Percentiles rank a stretch among this genome's conserved stretches.
Conservation (phyloP, 345 rosid genomes). For the Kernera saxatilis region DNA sequence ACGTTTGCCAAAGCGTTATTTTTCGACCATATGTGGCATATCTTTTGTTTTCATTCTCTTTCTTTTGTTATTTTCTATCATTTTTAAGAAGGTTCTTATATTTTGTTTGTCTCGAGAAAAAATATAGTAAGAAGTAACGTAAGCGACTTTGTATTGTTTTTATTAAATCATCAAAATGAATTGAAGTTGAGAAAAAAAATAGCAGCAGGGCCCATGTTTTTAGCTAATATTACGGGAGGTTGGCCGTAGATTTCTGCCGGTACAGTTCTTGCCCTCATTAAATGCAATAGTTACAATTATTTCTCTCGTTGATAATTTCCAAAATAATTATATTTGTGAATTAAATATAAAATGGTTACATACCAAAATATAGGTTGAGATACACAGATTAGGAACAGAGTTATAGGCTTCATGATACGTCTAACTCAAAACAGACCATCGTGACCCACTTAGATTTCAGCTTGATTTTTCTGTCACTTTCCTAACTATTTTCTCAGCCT, state of each 20-base stretch:
- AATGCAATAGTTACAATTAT: neutral
- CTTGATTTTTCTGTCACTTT: conserved; percentile 17
- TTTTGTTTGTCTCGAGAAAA: neutral
- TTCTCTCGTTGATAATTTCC: neutral
- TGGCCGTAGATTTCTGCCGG: conserved; percentile 9
- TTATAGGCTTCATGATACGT: conserved; percentile 20
- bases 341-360: neutral
- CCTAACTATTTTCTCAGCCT: neutral
- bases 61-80: neutral
- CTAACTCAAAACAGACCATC: conserved; percentile 18
- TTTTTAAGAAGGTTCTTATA: neutral
- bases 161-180: neutral
- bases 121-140: neutral
- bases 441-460: conserved; percentile 30
- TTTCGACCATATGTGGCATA: neutral
- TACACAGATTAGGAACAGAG: neutral
- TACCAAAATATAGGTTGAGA: neutral
- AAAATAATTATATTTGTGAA: neutral
- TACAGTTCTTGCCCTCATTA: conserved; percentile 3
- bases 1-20: neutral
- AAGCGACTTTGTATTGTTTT: neutral
- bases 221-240: conserved; percentile 13
- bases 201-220: neutral
- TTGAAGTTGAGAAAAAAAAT: neutral
- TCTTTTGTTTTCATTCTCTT: neutral